These are phyloP conservation scores for Colletotrichum echinochloae DNA, from an alignment of 2,329 filamentous ascomycete genomes.

Conservation along the genomic window DNA sequence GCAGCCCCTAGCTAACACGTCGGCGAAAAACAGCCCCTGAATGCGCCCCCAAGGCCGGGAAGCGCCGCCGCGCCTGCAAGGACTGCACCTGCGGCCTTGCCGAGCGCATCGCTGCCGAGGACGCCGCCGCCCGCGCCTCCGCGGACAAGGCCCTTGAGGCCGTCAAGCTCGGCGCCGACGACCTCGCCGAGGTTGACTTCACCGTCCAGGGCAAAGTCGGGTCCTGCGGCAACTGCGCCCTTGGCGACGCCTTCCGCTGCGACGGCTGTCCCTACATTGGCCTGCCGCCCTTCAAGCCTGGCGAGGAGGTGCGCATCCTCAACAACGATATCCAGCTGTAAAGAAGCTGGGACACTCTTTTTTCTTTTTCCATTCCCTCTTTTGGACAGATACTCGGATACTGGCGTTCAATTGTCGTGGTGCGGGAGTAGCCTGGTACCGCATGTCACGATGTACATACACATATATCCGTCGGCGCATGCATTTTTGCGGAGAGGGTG, in stretches of 20 bases:
- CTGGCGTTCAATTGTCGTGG: conserved; percentile 11
- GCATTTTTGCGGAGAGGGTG: neutral
- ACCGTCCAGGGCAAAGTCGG: conserved; percentile 98
- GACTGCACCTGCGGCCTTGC: conserved; percentile 97
- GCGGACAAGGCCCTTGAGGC: conserved; percentile 74
- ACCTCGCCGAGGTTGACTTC: conserved; percentile 93
- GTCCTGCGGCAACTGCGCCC: conserved; percentile 91
- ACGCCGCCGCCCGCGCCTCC: conserved; percentile 72
- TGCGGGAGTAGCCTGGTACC: conserved; percentile 1
- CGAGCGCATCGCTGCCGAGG: conserved; percentile 68
- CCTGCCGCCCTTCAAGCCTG: conserved; percentile 94
- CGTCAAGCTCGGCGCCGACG: conserved; percentile 77
- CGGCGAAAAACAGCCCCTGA: conserved; percentile 71
- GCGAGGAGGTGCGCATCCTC: conserved; percentile 89
- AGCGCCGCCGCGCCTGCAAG: conserved; percentile 81
- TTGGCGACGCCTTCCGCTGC: conserved; percentile 90
- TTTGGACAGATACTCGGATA: neutral
- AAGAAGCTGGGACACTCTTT: conserved; percentile 33
- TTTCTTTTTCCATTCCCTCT: neutral
- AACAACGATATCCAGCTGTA: conserved; percentile 89
- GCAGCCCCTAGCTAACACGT: conserved; percentile 44
- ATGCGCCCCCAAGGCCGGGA: conserved; percentile 87
- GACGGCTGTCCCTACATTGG: conserved; percentile 85
- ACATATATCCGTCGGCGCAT: conserved; percentile 15
- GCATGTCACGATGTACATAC: neutral